phyloP scores from a whole-genome alignment of 73 alveolate species.

The Paramecium pentaurelia region DNA sequence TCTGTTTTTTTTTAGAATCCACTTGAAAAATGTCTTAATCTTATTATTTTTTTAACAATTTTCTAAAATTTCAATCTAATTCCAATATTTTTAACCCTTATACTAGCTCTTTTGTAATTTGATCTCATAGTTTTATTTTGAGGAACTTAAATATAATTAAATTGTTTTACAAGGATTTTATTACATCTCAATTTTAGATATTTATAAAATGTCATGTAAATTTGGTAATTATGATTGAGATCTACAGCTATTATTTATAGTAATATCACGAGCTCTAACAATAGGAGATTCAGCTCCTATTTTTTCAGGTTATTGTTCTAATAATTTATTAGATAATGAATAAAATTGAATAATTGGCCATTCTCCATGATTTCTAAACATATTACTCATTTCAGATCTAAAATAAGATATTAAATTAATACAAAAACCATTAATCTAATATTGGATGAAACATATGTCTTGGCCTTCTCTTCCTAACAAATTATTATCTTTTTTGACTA shows the following conservation, averaged over 20 bases:
- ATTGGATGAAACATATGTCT: background rate
- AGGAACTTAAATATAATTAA: background rate
- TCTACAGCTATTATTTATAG: background rate
- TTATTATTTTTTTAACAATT: background rate
- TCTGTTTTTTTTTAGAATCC: background rate
- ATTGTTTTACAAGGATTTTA: background rate
- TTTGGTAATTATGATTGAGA: background rate
- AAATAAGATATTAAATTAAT: background rate
- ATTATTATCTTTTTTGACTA: background rate
- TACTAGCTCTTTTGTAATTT: background rate
- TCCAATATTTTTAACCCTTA: background rate
- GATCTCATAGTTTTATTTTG: conserved; percentile 3
- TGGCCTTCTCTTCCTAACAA: background rate
- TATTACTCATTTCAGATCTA: conserved; percentile 17
- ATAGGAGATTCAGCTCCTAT: background rate
- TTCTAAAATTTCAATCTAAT: conserved; percentile 1
- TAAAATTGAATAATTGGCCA: background rate
- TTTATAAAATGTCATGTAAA: background rate
- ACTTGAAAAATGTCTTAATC: background rate
- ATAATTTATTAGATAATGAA: background rate
- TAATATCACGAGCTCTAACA: background rate
- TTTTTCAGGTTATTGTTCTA: background rate
- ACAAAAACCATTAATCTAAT: conserved; percentile 1
- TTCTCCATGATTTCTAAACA: background rate
- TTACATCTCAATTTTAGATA: background rate